Evolutionary conservation across 345 rosid genomes (phyloP).

Genomic region (Salix purpurea): DNA sequence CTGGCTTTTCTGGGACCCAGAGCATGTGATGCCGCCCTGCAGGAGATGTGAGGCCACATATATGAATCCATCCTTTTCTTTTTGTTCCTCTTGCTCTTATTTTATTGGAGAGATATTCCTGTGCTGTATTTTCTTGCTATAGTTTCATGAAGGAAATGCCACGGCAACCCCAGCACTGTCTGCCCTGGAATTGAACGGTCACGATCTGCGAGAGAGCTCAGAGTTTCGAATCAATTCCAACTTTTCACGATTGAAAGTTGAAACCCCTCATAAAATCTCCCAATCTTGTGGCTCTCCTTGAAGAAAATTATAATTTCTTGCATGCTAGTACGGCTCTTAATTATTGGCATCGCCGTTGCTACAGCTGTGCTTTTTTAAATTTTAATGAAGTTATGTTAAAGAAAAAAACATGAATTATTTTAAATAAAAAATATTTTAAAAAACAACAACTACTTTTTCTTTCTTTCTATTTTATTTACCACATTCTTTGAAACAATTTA

Average conservation of each 20-base stretch:
- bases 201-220: not conserved
- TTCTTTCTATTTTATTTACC: not conserved
- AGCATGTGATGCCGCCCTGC: conserved; percentile 17
- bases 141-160: not conserved
- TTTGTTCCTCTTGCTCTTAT: not conserved
- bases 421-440: not conserved
- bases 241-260: conserved; percentile 8
- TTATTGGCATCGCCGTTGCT: not conserved
- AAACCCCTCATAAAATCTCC: not conserved
- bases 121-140: not conserved
- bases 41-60: not conserved
- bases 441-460: not conserved
- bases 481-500: conserved; percentile 6
- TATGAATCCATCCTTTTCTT: not conserved
- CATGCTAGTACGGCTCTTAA: not conserved
- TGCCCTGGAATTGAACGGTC: not conserved
- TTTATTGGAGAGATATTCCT: conserved; percentile 6
- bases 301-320: not conserved
- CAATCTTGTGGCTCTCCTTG: conserved; percentile 6
- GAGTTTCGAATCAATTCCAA: conserved; percentile 3
- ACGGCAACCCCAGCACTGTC: not conserved
- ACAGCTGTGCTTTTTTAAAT: too few species aligned
- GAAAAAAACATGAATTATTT: not conserved
- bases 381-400: too few species aligned
- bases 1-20: conserved; percentile 26